phyloP scores from a whole-genome alignment of 73 alveolate species.

The Paramecium tetraurelia region DNA sequence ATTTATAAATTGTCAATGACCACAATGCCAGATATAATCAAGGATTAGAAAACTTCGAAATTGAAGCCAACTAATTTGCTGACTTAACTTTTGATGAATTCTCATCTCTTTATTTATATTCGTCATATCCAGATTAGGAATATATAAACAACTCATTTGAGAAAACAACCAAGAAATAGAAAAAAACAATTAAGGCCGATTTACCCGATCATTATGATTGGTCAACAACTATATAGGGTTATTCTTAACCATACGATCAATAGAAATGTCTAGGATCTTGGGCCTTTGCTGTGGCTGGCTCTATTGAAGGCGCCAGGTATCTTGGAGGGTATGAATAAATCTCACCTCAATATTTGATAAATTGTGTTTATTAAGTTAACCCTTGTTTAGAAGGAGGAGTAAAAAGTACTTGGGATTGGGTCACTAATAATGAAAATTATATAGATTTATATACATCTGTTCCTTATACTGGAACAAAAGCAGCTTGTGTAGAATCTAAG shows the following conservation, averaged over 20 bases:
- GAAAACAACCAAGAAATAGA: background rate
- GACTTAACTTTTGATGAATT: background rate
- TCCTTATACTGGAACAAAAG: background rate
- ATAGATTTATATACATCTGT: background rate
- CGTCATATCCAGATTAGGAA: background rate
- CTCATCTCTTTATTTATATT: background rate
- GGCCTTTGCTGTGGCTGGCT: slow-evolving; percentile 18
- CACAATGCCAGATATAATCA: background rate
- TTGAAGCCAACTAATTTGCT: background rate
- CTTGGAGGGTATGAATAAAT: background rate
- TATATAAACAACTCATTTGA: background rate
- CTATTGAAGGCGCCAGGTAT: background rate
- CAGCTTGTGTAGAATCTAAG: background rate
- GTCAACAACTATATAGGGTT: background rate
- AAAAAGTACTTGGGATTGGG: background rate
- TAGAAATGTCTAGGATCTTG: background rate
- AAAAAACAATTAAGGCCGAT: background rate
- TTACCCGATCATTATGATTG: background rate
- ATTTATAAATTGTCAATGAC: background rate
- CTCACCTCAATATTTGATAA: background rate
- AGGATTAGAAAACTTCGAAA: background rate
- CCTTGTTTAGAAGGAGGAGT: background rate
- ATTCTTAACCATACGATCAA: background rate
- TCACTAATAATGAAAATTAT: background rate
- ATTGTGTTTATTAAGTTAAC: background rate